These are phyloP conservation scores for Corniculantispora saksenae DNA, from an alignment of 2,329 filamentous ascomycete species.

Conservation along the genomic window DNA sequence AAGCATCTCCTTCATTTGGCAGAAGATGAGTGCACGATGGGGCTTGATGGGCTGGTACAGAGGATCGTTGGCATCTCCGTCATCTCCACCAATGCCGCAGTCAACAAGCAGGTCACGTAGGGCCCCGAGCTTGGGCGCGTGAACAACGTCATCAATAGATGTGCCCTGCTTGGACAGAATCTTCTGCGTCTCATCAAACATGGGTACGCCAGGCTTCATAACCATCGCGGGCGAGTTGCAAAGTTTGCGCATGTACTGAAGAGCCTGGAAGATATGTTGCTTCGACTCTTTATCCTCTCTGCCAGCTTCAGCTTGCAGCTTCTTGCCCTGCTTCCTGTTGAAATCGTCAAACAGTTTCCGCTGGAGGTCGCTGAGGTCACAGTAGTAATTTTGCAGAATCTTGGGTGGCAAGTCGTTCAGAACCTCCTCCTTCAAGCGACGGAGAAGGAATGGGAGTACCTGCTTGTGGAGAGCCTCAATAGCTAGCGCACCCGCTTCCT, in stretches of 20 bases:
- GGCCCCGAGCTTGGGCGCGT: slow-evolving; percentile 90
- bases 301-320: slow-evolving; percentile 79
- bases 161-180: slow-evolving; percentile 78
- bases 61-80: slow-evolving; percentile 58
- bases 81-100: slow-evolving; percentile 87
- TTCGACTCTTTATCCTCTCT: slow-evolving; percentile 90
- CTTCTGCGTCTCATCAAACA: slow-evolving; percentile 85
- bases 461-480: slow-evolving; percentile 99
- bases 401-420: slow-evolving; percentile 94
- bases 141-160: slow-evolving; percentile 77
- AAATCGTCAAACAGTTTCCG: slow-evolving; percentile 97
- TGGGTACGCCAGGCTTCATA: slow-evolving; percentile 88
- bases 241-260: slow-evolving; percentile 99
- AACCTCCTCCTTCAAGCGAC: slow-evolving; percentile 96
- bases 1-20: slow-evolving; percentile 99
- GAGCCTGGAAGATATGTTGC: slow-evolving; percentile 96
- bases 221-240: slow-evolving; percentile 97
- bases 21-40: slow-evolving; percentile 94
- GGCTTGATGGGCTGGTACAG: slow-evolving; percentile 85
- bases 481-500: slow-evolving; percentile 91
- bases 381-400: slow-evolving; percentile 99
- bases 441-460: slow-evolving; percentile 91
- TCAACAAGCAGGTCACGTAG: slow-evolving; percentile 94
- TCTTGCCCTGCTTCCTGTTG: slow-evolving; percentile 87
- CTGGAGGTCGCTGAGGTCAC: slow-evolving; percentile 92